Evolutionary conservation across 768 basidiomycete genomes (phyloP).

Genomic region (Leucosporidium scottii): DNA sequence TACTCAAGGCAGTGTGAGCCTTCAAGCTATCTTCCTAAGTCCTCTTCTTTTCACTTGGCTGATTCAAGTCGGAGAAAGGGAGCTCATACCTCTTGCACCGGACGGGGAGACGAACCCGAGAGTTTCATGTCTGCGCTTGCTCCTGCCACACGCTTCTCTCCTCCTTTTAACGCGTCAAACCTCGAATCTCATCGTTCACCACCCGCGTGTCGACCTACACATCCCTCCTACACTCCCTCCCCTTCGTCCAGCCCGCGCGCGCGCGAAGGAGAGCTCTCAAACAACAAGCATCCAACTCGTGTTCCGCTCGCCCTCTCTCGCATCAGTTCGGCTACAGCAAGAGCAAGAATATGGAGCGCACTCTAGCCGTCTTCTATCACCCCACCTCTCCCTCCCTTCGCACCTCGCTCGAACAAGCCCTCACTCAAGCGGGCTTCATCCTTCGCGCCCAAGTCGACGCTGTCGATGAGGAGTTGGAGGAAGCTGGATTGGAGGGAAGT

Average conservation of each 20-base stretch:
- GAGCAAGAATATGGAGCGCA: conserved; percentile 2
- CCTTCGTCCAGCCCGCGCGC: neutral
- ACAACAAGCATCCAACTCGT: neutral
- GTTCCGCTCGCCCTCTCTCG: neutral
- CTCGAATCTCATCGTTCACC: too few species aligned
- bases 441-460: neutral
- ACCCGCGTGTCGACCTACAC: too few species aligned
- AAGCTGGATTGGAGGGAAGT: conserved; percentile 20
- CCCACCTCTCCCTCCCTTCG: neutral
- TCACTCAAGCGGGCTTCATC: conserved; percentile 1
- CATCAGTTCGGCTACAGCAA: neutral
- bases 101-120: too few species aligned
- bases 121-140: too few species aligned
- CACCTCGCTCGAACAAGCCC: neutral
- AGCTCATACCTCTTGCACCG: too few species aligned
- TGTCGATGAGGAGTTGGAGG: conserved; percentile 12
- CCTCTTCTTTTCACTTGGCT: too few species aligned
- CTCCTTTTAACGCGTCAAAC: too few species aligned
- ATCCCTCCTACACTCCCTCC: neutral
- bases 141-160: too few species aligned
- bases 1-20: too few species aligned
- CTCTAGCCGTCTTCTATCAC: conserved; percentile 12
- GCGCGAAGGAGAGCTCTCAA: neutral
- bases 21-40: too few species aligned
- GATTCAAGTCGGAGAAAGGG: too few species aligned